These are phyloP conservation scores for Chrysophaeum taylorii DNA, from an alignment of 352 stramenopile genomes.

Conservation along the genomic window DNA sequence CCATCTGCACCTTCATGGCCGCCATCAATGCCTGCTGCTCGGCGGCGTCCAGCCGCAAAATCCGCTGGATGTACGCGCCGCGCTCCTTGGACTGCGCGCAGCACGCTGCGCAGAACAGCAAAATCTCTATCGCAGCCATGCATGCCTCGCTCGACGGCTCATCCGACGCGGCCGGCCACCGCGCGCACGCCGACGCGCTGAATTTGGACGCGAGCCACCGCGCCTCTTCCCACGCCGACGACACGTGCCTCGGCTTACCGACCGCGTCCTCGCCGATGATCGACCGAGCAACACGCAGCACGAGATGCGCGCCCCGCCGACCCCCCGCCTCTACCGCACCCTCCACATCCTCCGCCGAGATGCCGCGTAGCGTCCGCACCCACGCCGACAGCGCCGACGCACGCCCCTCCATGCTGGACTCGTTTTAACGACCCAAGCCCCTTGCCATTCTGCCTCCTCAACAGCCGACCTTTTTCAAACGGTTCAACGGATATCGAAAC, in stretches of 20 bases:
- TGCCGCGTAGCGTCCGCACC: neutral
- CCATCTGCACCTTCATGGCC: constrained; percentile 15
- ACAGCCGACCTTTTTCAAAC: no score
- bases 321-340: neutral
- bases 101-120: constrained; percentile 11
- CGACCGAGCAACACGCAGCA: neutral
- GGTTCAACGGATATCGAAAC: no score
- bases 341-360: neutral
- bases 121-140: neutral
- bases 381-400: neutral
- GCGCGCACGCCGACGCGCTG: neutral
- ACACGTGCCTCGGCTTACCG: neutral
- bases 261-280: neutral
- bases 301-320: neutral
- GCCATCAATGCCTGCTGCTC: constrained; percentile 13
- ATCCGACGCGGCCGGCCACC: neutral
- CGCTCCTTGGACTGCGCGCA: constrained; percentile 6
- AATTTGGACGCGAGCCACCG: neutral
- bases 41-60: neutral
- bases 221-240: neutral
- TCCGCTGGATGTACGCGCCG: constrained; percentile 13
- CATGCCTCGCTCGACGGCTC: neutral
- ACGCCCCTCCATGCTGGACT: neutral
- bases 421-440: no score
- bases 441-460: no score